Percentiles rank a stretch among this genome's conserved stretches.
Conservation (phyloP, 805 yeast genomes). For the Ogataea nakhonphanomensis region DNA sequence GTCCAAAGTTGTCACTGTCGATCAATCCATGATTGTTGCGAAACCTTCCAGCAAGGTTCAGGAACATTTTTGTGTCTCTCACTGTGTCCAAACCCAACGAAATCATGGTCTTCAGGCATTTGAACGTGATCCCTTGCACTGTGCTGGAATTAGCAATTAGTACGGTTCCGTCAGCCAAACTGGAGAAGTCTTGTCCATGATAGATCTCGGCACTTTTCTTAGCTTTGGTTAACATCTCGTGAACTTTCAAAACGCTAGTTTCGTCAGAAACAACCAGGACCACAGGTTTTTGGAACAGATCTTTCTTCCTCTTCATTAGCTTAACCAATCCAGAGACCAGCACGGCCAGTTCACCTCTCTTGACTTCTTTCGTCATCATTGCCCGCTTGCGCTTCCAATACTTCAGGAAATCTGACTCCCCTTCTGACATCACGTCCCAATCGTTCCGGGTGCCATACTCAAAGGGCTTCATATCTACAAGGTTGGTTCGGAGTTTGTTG, state of each 20-base stretch:
- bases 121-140: conserved; percentile 28
- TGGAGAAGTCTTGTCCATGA: not conserved
- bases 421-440: conserved; percentile 22
- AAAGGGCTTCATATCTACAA: conserved; percentile 26
- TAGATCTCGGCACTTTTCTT: conserved; percentile 14
- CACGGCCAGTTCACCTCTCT: conserved; percentile 23
- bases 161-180: conserved; percentile 1
- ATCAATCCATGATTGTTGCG: conserved; percentile 22
- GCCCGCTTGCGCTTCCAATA: conserved; percentile 25
- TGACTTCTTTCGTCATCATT: conserved; percentile 17
- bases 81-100: conserved; percentile 34
- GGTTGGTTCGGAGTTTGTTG: conserved; percentile 19
- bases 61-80: conserved; percentile 21
- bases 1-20: conserved; percentile 13
- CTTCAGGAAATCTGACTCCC: conserved; percentile 20
- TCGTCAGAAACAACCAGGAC: conserved; percentile 31
- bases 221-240: conserved; percentile 12
- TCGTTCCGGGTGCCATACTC: conserved; percentile 22
- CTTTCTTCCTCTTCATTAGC: conserved; percentile 14
- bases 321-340: conserved; percentile 26
- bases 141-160: conserved; percentile 24
- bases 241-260: conserved; percentile 16
- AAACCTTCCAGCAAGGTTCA: conserved; percentile 27
- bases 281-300: conserved; percentile 9
- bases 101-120: conserved; percentile 26